Base-by-base conservation (phyloP, 495 filamentous ascomycete genomes). In the Neurospora sp. region DNA sequence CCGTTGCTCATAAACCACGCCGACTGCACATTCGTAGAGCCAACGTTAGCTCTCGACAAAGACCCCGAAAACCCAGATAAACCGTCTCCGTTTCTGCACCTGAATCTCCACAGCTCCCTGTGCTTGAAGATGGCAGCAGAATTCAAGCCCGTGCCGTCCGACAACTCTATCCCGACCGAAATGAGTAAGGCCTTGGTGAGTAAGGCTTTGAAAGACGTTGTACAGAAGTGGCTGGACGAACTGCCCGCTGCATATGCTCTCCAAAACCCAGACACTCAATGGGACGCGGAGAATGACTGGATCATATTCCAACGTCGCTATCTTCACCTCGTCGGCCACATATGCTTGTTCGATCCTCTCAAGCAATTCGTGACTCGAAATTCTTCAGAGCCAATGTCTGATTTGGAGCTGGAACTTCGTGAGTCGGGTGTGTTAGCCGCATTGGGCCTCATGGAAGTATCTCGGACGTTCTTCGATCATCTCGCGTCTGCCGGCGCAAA, bases 281-380 rank as follows among this genome's bases (percentile, higher is more conserved):
- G 85, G 81, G 87, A 89, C 72, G 54, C 77, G 2, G 76, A 83
- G 42, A 74, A 83, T 71, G 70, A 75, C 5, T 86, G 82, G 75
- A 81, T 85, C 39, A 77, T 83, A 9, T 82, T 85, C 69, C 87
- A 88, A 66, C 86, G 86, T 31, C 79, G 78, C 17, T 86, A 87
- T 70, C 76, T 88, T 34, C 83, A 87, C 73, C 79, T 84, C 38
- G 79, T 85, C 42, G 83, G 83, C 11, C 84, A 84, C 72, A 83
- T 87, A 81, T 82, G 80, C 4, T 79, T 85, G 74, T 77, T 87
- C 17, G 75, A 81, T 69, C 82, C 82, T 17, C 75, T 87, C 36
- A 86, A 85, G 73, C 76, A 78, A 24, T 85, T 81, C 69, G 77
- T 88, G 34, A 82, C 80, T 17, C 79, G 75, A n/a, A 81, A 72